Percentiles rank a stretch among this genome's conserved stretches.
phyloP scores from a whole-genome alignment of 305 asterid genomes.

The Andrographis paniculata region DNA sequence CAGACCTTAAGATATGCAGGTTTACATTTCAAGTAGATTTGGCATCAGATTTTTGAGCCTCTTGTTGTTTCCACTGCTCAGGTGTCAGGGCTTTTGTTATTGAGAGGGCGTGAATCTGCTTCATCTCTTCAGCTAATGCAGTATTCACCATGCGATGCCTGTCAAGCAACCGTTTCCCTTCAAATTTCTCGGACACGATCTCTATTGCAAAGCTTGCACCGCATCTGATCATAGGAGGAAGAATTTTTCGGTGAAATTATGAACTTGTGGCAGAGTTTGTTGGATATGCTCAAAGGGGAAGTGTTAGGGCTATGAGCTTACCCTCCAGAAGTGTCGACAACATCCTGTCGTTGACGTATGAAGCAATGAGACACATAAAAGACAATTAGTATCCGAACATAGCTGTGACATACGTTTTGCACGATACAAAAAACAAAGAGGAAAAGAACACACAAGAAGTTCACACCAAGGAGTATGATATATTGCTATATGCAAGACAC shows the following conservation, averaged over 20 bases:
- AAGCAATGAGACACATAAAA: neutral
- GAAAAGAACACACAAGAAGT: too few species aligned
- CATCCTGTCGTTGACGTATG: slow-evolving; percentile 42
- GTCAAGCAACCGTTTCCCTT: slow-evolving; percentile 80
- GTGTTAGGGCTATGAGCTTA: slow-evolving; percentile 24
- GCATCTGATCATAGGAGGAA: slow-evolving; percentile 40
- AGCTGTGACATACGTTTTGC: too few species aligned
- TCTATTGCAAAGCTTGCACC: slow-evolving; percentile 73
- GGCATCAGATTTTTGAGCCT: slow-evolving; percentile 43
- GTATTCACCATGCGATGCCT: slow-evolving; percentile 82
- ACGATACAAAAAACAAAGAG: too few species aligned
- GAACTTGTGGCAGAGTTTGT: too few species aligned
- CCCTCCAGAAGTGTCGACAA: slow-evolving; percentile 82
- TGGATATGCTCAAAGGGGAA: too few species aligned
- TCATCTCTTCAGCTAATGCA: slow-evolving; percentile 71
- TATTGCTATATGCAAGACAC: too few species aligned
- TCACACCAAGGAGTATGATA: too few species aligned
- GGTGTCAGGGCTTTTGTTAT: slow-evolving; percentile 73
- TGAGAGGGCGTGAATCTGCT: slow-evolving; percentile 80
- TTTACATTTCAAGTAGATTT: slow-evolving; percentile 27
- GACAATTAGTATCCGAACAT: neutral
- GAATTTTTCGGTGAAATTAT: neutral
- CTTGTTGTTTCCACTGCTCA: slow-evolving; percentile 71
- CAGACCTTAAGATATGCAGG: too few species aligned
- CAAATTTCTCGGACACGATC: slow-evolving; percentile 64